A percentile compares a stretch with the other conserved stretches of the same genome.
phyloP scores from a whole-genome alignment of 176 grass and related monocot genomes.

The Aegilops speltoides region DNA sequence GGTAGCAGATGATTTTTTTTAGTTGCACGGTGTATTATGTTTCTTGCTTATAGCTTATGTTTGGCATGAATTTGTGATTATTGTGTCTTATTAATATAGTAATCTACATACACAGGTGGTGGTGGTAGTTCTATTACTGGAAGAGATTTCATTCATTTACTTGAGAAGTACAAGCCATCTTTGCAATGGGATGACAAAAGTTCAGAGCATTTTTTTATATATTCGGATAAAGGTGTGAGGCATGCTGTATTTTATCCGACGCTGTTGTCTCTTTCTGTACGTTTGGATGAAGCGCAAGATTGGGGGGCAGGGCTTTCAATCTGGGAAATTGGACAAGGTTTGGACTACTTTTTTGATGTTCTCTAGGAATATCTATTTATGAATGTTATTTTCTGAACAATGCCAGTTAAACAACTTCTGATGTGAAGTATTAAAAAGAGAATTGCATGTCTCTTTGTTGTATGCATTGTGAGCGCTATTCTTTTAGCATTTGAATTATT shows the following conservation, averaged over 20 bases:
- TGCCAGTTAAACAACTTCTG: neutral
- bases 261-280: conserved; percentile 64
- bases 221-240: conserved; percentile 56
- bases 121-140: conserved; percentile 68
- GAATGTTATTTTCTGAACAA: neutral
- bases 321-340: conserved; percentile 94
- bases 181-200: conserved; percentile 80
- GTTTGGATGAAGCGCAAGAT: conserved; percentile 64
- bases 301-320: conserved; percentile 80
- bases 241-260: conserved; percentile 92
- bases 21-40: conserved; percentile 1
- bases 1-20: neutral
- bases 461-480: conserved; percentile 6
- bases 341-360: conserved; percentile 91
- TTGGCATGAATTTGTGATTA: conserved; percentile 12
- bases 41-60: neutral
- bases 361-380: conserved; percentile 42
- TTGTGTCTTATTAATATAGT: conserved; percentile 20
- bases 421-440: neutral
- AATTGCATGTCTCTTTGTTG: neutral
- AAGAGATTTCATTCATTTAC: conserved; percentile 66
- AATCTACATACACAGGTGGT: conserved; percentile 40
- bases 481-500: conserved; percentile 15
- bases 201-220: conserved; percentile 80
- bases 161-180: conserved; percentile 76